These are phyloP conservation scores for Pestalotiopsis sp. DNA, from an alignment of 2,329 filamentous ascomycete species.

Conservation along the genomic window DNA sequence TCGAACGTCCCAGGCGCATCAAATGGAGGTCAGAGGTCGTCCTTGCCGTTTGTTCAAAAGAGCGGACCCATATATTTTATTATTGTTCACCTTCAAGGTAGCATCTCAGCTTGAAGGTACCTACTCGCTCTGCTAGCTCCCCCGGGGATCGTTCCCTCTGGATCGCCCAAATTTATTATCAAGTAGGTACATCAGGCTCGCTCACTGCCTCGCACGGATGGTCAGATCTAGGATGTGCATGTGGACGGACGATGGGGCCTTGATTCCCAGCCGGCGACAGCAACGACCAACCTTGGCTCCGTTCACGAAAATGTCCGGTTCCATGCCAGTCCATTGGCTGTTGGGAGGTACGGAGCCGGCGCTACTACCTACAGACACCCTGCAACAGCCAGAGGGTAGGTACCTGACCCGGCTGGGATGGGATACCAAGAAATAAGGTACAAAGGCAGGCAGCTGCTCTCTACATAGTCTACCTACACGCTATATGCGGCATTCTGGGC, in stretches of 20 bases:
- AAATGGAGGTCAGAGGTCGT: neutral
- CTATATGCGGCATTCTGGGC: constrained; percentile 3
- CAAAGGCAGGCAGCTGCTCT: too few species aligned
- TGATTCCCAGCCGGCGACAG: neutral
- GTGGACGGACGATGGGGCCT: neutral
- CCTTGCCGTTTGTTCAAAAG: neutral
- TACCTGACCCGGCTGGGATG: neutral
- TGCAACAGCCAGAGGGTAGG: neutral
- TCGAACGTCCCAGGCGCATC: neutral
- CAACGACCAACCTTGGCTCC: constrained; percentile 3
- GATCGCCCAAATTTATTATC: neutral
- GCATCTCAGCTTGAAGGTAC: neutral
- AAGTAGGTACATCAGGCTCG: neutral
- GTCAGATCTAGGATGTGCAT: neutral
- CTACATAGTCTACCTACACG: neutral
- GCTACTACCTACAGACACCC: constrained; percentile 5
- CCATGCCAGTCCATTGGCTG: constrained; percentile 7
- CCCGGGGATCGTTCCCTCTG: constrained; percentile 2
- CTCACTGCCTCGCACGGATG: neutral
- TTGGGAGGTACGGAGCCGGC: constrained; percentile 1
- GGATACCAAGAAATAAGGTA: too few species aligned
- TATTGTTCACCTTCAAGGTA: neutral
- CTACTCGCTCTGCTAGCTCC: neutral
- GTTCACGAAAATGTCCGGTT: constrained; percentile 7
- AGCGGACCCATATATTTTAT: neutral